phyloP scores from a whole-genome alignment of 139 green algal genomes.

The Chlorella sp. region DNA sequence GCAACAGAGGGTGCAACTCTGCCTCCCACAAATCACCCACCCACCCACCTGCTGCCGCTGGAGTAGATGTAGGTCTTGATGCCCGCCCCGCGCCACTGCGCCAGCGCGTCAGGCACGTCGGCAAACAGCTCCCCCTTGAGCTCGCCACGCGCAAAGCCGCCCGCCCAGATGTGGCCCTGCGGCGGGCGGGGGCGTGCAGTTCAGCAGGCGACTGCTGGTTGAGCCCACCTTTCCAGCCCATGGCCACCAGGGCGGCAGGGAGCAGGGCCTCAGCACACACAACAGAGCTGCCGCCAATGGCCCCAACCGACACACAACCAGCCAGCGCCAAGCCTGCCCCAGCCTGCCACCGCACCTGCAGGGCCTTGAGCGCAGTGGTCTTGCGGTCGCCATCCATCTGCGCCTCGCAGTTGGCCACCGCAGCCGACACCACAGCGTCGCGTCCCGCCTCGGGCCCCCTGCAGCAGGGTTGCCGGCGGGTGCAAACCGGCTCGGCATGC shows the following conservation, averaged over 20 bases:
- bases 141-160: slow-evolving; percentile 79
- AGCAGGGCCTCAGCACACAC: not conserved
- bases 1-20: too few relatives aligned
- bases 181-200: not conserved
- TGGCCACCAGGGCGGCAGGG: too few relatives aligned
- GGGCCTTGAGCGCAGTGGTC: slow-evolving; percentile 56
- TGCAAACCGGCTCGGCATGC: too few relatives aligned
- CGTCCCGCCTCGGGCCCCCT: not conserved
- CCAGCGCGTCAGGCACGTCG: slow-evolving; percentile 83
- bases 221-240: too few relatives aligned
- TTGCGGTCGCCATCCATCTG: slow-evolving; percentile 82
- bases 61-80: slow-evolving; percentile 97
- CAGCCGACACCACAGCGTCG: slow-evolving; percentile 57
- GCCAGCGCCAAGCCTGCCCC: not conserved
- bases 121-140: slow-evolving; percentile 80
- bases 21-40: too few relatives aligned
- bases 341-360: slow-evolving; percentile 47
- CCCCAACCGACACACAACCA: not conserved
- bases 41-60: slow-evolving; percentile 71
- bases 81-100: slow-evolving; percentile 67
- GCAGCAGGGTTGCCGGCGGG: too few relatives aligned
- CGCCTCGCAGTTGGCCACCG: slow-evolving; percentile 64
- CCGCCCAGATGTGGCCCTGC: slow-evolving; percentile 74
- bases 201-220: too few relatives aligned
- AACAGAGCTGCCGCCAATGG: not conserved